Base-by-base conservation (phyloP, 2,329 filamentous ascomycete genomes). In the Corynespora cassiicola region DNA sequence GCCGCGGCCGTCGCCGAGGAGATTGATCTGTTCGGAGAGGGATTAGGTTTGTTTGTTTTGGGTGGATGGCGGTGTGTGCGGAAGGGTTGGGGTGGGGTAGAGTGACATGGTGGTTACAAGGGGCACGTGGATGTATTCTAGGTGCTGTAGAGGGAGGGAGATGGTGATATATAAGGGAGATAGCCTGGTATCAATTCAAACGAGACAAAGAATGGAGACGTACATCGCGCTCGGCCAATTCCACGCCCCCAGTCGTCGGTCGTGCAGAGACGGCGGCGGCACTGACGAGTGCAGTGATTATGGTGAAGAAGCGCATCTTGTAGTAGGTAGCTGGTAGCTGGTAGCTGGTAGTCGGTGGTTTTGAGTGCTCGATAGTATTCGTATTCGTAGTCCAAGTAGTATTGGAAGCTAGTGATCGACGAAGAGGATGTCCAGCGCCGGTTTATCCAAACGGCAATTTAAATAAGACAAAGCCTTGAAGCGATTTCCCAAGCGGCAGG, bases 291-390 rank as follows among this genome's bases (percentile, higher is more conserved):
- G 45, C 45, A 21, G 40, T 15, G 29, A 44, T 5, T 20, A 39
- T 17, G 14, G 43, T 24, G 11, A 44, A 44, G 21, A 37, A 20
- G 25, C 43, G 43, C 51, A 54, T 54, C 8, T 28, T 52, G 41
- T n/a, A n/a, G n/a, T n/a, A n/a, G n/a, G n/a, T n/a, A n/a, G n/a
- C n/a, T n/a, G n/a, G n/a, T n/a, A n/a, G n/a, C n/a, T n/a, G n/a
- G n/a, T n/a, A n/a, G n/a, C n/a, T n/a, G n/a, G n/a, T n/a, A n/a
- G n/a, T n/a, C n/a, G n/a, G n/a, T n/a, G n/a, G n/a, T n/a, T n/a
- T n/a, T n/a, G n/a, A n/a, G n/a, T n/a, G n/a, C n/a, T n/a, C n/a
- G n/a, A n/a, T n/a, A n/a, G n/a, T n/a, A n/a, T n/a, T n/a, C n/a
- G n/a, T n/a, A n/a, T n/a, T n/a, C n/a, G n/a, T n/a, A n/a, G n/a